Percentiles rank a stretch among this genome's conserved stretches.
Conservation (phyloP, 495 filamentous ascomycete genomes). For the Penicillium cinerascens region DNA sequence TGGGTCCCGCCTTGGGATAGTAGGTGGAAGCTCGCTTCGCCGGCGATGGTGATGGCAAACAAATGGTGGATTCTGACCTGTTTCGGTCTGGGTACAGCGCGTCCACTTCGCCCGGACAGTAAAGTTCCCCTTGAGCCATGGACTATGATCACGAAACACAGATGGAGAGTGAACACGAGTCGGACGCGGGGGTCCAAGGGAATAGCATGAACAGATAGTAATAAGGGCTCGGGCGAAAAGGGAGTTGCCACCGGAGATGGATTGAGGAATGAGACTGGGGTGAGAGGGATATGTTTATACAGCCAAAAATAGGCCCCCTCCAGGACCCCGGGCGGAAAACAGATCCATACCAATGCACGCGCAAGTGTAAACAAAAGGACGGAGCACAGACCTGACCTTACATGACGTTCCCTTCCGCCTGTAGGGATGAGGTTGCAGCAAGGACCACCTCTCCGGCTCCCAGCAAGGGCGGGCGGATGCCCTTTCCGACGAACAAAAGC, state of each 20-base stretch:
- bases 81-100: conserved; percentile 32
- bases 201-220: conserved; percentile 6
- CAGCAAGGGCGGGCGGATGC: conserved; percentile 37
- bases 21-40: conserved; percentile 37
- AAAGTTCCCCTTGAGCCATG: conserved; percentile 42
- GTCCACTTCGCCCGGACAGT: conserved; percentile 35
- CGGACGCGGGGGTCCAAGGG: background rate
- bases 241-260: conserved; percentile 14
- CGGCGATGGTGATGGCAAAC: conserved; percentile 31
- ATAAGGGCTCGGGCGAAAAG: background rate
- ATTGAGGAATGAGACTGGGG: conserved; percentile 20
- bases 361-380: conserved; percentile 39
- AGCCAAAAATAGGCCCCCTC: conserved; percentile 26
- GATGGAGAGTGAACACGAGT: conserved; percentile 8
- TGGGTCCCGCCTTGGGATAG: conserved; percentile 27
- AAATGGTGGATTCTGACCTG: conserved; percentile 34
- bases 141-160: conserved; percentile 29
- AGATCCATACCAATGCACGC: conserved; percentile 42
- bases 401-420: conserved; percentile 37
- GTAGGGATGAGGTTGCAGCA: conserved; percentile 43
- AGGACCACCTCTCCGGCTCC: conserved; percentile 33
- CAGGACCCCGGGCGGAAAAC: conserved; percentile 23
- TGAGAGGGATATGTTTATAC: conserved; percentile 45
- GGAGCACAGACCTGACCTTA: conserved; percentile 47
- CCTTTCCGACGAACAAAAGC: conserved; percentile 10